Base-by-base conservation (phyloP, 768 basidiomycete genomes). In the Tulasnella sp. region DNA sequence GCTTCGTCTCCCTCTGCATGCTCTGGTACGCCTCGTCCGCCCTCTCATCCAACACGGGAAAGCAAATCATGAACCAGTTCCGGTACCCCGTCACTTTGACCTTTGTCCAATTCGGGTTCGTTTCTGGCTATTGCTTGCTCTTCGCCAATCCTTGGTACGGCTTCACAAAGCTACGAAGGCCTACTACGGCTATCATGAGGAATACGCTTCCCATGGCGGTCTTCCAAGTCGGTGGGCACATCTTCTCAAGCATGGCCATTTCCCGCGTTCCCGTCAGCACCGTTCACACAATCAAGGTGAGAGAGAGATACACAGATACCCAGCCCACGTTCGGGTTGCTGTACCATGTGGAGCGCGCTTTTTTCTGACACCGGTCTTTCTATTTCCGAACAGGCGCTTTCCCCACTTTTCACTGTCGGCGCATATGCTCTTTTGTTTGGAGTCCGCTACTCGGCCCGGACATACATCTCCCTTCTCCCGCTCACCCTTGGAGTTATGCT, bases 201-300 rank as follows among this genome's bases (percentile, higher is more conserved):
- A 92, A 86, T 76, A 97, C 96, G 2, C 82, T 97, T 36, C 94
- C 96, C 0, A 99, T 99, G 97, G 96, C 96, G 31, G 87, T 93
- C 78, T 99, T 99, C 82, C 97, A 99, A 84, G 96, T 99, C 40
- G 94, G 91, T 8, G 97, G 97, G 0, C 97, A 99, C 82, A 94
- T 99, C 81, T 98, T 97, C 82, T 96, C 96, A 22, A 97, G 95
- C 80, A 91, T 99, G 85, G 97, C 97, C 14, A 99, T 98, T 73
- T 94, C 96, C 70, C 87, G 95, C 71, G 97, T 98, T 78, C 94
- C 93, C 2, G 97, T 99, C 77, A 95, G 93, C 85, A 99, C 97
- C 0, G 96, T 98, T 17, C 97, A 99, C 83, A 99, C 97, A 68
- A 98, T 99, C 84, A 99, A 99, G 91, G 97, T 97, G 80, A 54